Evolutionary conservation across 2,329 filamentous ascomycete species (phyloP).

Genomic region (Fusarium floridanum): DNA sequence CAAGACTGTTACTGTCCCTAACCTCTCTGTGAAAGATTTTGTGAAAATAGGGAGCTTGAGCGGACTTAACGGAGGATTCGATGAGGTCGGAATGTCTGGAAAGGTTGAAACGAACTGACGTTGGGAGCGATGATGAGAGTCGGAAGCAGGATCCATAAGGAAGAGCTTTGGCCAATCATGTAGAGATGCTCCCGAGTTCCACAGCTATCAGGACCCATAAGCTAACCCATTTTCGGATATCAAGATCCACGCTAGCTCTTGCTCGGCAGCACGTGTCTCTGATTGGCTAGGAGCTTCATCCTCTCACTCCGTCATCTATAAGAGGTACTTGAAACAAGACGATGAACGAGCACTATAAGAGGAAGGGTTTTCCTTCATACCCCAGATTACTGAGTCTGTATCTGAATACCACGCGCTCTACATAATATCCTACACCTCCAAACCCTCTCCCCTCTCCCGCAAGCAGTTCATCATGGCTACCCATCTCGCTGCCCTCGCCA

Average conservation of each 20-base stretch:
- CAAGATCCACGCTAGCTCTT: slow-evolving; percentile 41
- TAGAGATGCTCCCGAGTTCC: neutral
- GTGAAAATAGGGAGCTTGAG: neutral
- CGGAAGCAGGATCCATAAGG: neutral
- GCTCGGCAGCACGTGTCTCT: slow-evolving; percentile 41
- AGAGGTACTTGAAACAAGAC: neutral
- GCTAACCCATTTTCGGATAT: slow-evolving; percentile 36
- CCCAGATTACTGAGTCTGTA: no score
- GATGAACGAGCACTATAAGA: slow-evolving; percentile 22
- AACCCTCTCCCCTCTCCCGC: no score
- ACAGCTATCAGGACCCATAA: neutral
- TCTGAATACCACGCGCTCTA: no score
- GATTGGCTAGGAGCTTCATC: slow-evolving; percentile 43
- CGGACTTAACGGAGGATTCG: neutral
- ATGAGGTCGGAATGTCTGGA: neutral
- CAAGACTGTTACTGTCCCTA: no score
- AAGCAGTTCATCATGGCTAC: slow-evolving; percentile 46
- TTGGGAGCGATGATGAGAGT: neutral
- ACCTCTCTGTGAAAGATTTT: no score
- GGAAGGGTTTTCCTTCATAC: neutral
- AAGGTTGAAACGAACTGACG: neutral
- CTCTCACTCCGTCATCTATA: neutral
- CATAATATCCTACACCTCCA: no score
- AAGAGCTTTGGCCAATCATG: neutral
- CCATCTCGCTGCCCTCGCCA: slow-evolving; percentile 57